Evolutionary conservation across 1,139 yeast genomes (phyloP).

Genomic region (Insectozyma bohioensis): DNA sequence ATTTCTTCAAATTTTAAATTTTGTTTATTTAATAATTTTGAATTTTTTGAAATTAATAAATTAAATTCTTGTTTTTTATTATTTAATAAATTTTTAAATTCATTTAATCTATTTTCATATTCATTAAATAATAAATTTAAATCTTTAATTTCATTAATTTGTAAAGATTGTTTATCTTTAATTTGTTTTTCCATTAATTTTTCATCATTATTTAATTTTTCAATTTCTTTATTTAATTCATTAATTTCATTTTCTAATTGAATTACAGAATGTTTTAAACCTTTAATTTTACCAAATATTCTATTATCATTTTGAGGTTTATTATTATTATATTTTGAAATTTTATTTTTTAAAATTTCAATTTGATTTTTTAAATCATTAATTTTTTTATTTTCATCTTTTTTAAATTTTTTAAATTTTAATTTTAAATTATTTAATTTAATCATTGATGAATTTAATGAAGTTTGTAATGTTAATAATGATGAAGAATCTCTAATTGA

Average conservation of each 20-base stretch:
- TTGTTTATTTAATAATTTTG: slow-evolving; percentile 28
- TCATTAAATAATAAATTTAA: slow-evolving; percentile 25
- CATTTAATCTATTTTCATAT: slow-evolving; percentile 27
- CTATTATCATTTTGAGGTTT: slow-evolving; percentile 30
- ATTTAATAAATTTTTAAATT: slow-evolving; percentile 24
- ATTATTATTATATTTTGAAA: slow-evolving; percentile 32
- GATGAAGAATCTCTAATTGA: slow-evolving; percentile 47
- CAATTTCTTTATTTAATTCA: slow-evolving; percentile 23
- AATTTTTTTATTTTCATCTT: slow-evolving; percentile 59
- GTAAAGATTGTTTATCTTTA: slow-evolving; percentile 21
- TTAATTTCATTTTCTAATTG: slow-evolving; percentile 42
- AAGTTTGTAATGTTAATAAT: slow-evolving; percentile 58
- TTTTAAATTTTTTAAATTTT: slow-evolving; percentile 57
- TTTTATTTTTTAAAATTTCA: slow-evolving; percentile 52
- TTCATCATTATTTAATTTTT: slow-evolving; percentile 18
- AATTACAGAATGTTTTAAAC: slow-evolving; percentile 40
- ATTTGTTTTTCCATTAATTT: slow-evolving; percentile 19
- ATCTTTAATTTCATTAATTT: slow-evolving; percentile 22
- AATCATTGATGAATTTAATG: slow-evolving; percentile 60
- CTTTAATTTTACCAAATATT: slow-evolving; percentile 39
- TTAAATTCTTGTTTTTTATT: slow-evolving; percentile 23
- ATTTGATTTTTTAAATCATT: slow-evolving; percentile 56
- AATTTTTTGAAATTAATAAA: slow-evolving; percentile 22
- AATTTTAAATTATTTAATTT: slow-evolving; percentile 50
- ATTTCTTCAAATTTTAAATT: slow-evolving; percentile 27